phyloP scores from a whole-genome alignment of 2,329 filamentous ascomycete genomes.

The Stemphylium lycopersici region DNA sequence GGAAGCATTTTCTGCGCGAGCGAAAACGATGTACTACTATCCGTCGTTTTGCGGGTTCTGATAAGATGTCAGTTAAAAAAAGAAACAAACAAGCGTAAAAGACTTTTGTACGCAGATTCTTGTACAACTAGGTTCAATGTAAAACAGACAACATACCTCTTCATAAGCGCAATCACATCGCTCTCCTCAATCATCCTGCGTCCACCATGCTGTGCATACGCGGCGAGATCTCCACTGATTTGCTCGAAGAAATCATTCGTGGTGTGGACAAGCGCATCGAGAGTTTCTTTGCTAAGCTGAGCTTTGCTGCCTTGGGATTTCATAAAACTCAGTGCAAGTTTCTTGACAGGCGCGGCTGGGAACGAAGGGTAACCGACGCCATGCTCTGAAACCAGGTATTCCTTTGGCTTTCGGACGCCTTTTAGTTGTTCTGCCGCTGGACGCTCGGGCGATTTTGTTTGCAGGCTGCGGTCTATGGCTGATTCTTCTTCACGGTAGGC shows the following conservation, averaged over 20 bases:
- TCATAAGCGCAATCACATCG: slow-evolving; percentile 82
- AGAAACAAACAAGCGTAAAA: not conserved
- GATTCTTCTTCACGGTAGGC: slow-evolving; percentile 46
- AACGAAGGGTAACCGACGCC: slow-evolving; percentile 78
- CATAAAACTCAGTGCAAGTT: slow-evolving; percentile 71
- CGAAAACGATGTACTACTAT: slow-evolving; percentile 77
- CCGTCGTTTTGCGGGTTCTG: slow-evolving; percentile 67
- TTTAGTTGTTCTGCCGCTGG: slow-evolving; percentile 20
- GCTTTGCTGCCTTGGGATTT: slow-evolving; percentile 70
- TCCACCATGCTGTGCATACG: slow-evolving; percentile 80
- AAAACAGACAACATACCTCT: slow-evolving; percentile 64
- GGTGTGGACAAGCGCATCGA: slow-evolving; percentile 77
- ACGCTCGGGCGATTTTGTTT: slow-evolving; percentile 33
- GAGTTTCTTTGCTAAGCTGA: slow-evolving; percentile 74
- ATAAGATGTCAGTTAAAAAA: slow-evolving; percentile 6
- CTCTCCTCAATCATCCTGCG: slow-evolving; percentile 85
- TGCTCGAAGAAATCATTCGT: slow-evolving; percentile 95
- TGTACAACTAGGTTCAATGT: slow-evolving; percentile 28
- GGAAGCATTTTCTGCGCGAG: slow-evolving; percentile 84
- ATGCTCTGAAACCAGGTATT: slow-evolving; percentile 69
- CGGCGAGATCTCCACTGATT: slow-evolving; percentile 76
- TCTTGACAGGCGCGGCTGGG: slow-evolving; percentile 74
- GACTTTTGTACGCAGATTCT: too few relatives aligned
- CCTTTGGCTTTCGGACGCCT: slow-evolving; percentile 48
- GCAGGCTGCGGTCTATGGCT: slow-evolving; percentile 44